phyloP scores from a whole-genome alignment of 208 protist species.

The Leishmania amazonensis region DNA sequence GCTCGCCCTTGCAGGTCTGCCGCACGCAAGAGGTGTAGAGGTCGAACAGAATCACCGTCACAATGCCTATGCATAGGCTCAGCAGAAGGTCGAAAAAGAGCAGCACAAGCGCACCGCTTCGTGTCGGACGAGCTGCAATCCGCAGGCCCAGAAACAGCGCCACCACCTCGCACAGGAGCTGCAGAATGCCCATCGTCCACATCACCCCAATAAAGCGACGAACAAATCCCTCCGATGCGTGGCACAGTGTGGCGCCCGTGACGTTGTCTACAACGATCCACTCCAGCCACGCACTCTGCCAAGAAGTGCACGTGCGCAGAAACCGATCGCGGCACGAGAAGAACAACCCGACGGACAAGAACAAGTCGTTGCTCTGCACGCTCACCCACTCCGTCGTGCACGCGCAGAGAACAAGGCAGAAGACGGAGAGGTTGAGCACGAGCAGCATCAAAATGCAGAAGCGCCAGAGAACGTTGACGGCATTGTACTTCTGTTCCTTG shows the following conservation, averaged over 20 bases:
- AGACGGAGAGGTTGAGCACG: constrained; percentile 44
- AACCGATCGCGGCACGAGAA: constrained; percentile 40
- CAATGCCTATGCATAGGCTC: constrained; percentile 37
- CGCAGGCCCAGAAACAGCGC: constrained; percentile 32
- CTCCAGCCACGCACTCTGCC: constrained; percentile 23
- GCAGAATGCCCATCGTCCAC: constrained; percentile 53
- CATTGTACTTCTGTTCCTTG: constrained; percentile 85
- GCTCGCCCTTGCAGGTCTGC: constrained; percentile 37
- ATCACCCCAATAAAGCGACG: constrained; percentile 42
- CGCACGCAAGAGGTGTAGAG: constrained; percentile 57
- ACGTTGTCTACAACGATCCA: constrained; percentile 33
- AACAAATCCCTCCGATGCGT: constrained; percentile 29
- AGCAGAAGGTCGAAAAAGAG: constrained; percentile 37
- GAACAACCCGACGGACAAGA: constrained; percentile 57
- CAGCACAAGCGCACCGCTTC: constrained; percentile 33
- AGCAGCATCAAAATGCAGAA: constrained; percentile 51
- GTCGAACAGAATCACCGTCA: constrained; percentile 54
- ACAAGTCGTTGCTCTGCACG: constrained; percentile 27
- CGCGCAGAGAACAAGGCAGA: constrained; percentile 54
- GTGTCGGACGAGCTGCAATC: constrained; percentile 59
- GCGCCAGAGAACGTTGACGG: constrained; percentile 67
- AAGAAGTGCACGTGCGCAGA: constrained; percentile 36
- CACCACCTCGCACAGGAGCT: constrained; percentile 39
- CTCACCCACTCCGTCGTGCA: constrained; percentile 61
- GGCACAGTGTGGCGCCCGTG: constrained; percentile 48